Percentiles rank a stretch among this genome's conserved stretches.
phyloP scores from a whole-genome alignment of 2,329 filamentous ascomycete species.

The Botrytis pseudocinerea region DNA sequence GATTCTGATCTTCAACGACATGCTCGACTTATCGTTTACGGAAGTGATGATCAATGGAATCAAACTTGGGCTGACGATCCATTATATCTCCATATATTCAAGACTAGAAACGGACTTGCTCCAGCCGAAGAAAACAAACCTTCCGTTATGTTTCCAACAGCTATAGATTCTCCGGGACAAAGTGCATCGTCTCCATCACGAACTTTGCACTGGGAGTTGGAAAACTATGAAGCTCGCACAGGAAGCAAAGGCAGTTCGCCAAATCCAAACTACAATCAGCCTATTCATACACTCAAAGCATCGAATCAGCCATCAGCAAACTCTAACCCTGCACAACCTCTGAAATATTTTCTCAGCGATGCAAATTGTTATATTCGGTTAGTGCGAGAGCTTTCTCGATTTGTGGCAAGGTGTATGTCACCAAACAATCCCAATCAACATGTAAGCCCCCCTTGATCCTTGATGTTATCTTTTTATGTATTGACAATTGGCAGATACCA shows the following conservation, averaged over 20 bases:
- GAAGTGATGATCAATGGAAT: constrained; percentile 63
- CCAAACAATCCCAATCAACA: constrained; percentile 61
- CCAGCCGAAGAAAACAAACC: constrained; percentile 29
- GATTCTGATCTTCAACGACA: constrained; percentile 57
- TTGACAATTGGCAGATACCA: constrained; percentile 43
- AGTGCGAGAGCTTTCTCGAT: constrained; percentile 54
- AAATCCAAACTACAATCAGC: constrained; percentile 8
- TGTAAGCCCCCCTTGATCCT: constrained; percentile 28
- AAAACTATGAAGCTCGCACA: constrained; percentile 28
- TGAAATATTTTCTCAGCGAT: constrained; percentile 55
- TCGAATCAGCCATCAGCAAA: constrained; percentile 38
- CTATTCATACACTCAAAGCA: constrained; percentile 16
- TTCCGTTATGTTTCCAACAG: constrained; percentile 25
- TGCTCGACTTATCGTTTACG: constrained; percentile 62
- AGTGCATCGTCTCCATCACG: constrained; percentile 27
- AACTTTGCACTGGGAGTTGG: constrained; percentile 37
- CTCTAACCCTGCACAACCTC: constrained; percentile 35
- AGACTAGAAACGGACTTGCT: constrained; percentile 37
- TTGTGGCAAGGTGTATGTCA: constrained; percentile 55
- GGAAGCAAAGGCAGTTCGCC: not conserved
- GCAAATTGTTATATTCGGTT: constrained; percentile 61
- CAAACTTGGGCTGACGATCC: constrained; percentile 61
- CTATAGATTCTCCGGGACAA: not conserved
- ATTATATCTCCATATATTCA: constrained; percentile 56
- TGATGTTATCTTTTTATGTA: not conserved